Evolutionary conservation across 1,284 basidiomycete species (phyloP).

Genomic region (Grifola frondosa): DNA sequence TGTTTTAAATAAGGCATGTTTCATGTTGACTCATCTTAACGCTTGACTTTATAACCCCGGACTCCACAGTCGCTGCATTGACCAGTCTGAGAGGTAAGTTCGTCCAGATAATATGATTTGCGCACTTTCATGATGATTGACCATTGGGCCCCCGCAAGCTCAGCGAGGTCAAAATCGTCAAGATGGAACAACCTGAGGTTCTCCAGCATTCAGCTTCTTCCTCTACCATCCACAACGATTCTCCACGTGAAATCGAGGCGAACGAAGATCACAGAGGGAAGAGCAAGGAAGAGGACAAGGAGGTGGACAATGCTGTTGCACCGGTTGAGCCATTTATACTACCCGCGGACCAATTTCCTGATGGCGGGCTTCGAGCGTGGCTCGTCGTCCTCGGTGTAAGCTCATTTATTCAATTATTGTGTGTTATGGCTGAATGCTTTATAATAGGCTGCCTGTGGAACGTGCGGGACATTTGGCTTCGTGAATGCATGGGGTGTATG

Average conservation of each 20-base stretch:
- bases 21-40: no score
- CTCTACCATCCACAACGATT: slow-evolving; percentile 2
- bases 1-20: no score
- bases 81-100: no score
- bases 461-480: slow-evolving; percentile 39
- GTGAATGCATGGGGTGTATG: slow-evolving; percentile 45
- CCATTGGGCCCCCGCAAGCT: no score
- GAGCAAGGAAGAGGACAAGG: slow-evolving; percentile 2
- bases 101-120: no score
- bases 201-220: slow-evolving; percentile 2
- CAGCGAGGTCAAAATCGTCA: no score
- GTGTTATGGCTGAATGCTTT: neutral
- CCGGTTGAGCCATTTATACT: neutral
- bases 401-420: slow-evolving; percentile 4
- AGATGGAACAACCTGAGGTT: neutral
- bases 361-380: slow-evolving; percentile 43
- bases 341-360: slow-evolving; percentile 37
- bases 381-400: slow-evolving; percentile 38
- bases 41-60: no score
- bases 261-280: neutral
- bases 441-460: slow-evolving; percentile 21
- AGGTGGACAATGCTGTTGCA: slow-evolving; percentile 5
- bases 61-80: no score
- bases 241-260: neutral
- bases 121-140: no score